Base-by-base conservation (phyloP, 306 rosid species). In the Vachellia pachyceras region DNA sequence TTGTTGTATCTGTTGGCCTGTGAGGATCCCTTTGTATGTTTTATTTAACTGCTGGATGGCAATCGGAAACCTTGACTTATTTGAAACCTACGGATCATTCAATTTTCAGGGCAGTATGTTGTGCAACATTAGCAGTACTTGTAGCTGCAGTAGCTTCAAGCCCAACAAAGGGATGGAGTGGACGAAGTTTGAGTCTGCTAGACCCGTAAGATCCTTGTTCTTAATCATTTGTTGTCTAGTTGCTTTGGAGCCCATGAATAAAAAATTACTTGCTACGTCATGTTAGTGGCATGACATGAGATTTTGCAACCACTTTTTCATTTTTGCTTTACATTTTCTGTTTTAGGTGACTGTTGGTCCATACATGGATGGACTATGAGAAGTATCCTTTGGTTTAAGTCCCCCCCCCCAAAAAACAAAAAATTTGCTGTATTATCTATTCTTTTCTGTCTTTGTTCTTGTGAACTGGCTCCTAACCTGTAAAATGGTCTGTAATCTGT, bases 151-250 rank as follows among this genome's bases (percentile, higher is more conserved):
- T 96, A 64, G 98, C 99, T 74, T 93, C 99, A 77, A 96, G 99
- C 86, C 99, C 99, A 44, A 96, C 99, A 17, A 92, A 47, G 89
- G 99, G 99, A 78, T 96, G 99, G 99, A 96, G 99, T 88, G 99
- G 99, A 60, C 87, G 99, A 79, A 96, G 99, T 86, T 90, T 96
- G 79, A 96, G 98, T 86, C 91, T 96, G 33, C 89, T 96, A 78
- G 98, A 96, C 77, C 99, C 99, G 99, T 96, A 77, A 85, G 94
- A 83, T 76, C 73, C 83, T 52, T 75, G 73, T 82, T 87, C 64
- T 37, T 77, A 40, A 71, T 74, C 64, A 68, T 40, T 60, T 45
- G 47, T 87, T 78, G 12, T 84, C 79, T 72, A 17, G 37, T 41
- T 10, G 52, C 36, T 40, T 46, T 79, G 79, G 71, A 80, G 25